A percentile compares a stretch with the other conserved stretches of the same genome.
phyloP scores from a whole-genome alignment of 73 alveolate genomes.

The Paramecium tetraurelia region DNA sequence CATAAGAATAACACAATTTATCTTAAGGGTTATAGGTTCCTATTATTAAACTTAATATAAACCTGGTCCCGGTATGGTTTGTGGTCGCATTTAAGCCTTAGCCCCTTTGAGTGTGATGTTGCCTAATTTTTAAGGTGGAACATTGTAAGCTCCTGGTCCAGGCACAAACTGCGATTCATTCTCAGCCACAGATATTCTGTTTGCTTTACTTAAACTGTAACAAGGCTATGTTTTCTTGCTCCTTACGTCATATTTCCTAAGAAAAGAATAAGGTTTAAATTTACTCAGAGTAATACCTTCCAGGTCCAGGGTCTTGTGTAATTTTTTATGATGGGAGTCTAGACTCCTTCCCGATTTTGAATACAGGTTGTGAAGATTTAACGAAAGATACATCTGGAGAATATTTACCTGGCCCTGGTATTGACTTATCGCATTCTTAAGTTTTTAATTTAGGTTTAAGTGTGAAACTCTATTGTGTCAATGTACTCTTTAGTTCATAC shows the following conservation, averaged over 20 bases:
- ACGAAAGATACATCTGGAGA: background rate
- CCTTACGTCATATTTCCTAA: background rate
- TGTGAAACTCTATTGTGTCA: slow-evolving; percentile 20
- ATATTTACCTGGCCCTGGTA: slow-evolving; percentile 46
- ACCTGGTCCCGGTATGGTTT: slow-evolving; percentile 12
- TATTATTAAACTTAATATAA: background rate
- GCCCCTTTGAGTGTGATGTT: slow-evolving; percentile 2
- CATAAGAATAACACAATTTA: background rate
- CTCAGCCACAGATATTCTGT: background rate
- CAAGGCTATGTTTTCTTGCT: background rate
- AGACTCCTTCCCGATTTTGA: slow-evolving; percentile 4
- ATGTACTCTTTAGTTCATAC: background rate
- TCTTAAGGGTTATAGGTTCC: slow-evolving; percentile 17
- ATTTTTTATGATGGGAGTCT: background rate
- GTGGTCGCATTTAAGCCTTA: background rate
- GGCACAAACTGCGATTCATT: background rate
- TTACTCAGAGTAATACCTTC: slow-evolving; percentile 18
- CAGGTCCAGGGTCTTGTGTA: slow-evolving; percentile 13
- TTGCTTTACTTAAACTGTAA: background rate
- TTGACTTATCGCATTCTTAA: background rate
- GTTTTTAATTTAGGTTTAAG: background rate
- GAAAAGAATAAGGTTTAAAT: background rate
- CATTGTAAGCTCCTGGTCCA: background rate
- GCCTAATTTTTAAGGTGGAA: background rate
- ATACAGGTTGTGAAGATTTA: background rate